Conservation (phyloP, 2,329 filamentous ascomycete species). For the Xylaria polymorpha region DNA sequence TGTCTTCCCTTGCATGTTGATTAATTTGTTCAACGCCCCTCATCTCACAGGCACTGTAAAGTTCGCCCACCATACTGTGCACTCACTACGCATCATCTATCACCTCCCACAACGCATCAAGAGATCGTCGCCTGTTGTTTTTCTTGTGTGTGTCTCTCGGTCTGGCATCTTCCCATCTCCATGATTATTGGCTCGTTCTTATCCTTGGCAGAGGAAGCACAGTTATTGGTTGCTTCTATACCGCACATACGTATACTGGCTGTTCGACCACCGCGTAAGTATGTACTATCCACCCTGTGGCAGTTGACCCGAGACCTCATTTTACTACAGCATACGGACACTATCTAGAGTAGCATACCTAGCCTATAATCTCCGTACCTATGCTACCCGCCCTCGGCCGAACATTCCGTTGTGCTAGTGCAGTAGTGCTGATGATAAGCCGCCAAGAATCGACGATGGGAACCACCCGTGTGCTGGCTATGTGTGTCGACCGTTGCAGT, state of each 20-base stretch:
- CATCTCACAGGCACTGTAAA: neutral
- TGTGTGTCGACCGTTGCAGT: conserved; percentile 1
- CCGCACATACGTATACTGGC: neutral
- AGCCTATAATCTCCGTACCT: conserved; percentile 16
- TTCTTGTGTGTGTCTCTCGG: neutral
- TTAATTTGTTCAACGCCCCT: neutral
- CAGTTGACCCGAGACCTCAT: conserved; percentile 12
- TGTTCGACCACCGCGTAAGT: neutral
- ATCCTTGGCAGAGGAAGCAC: neutral
- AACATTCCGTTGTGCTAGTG: conserved; percentile 23
- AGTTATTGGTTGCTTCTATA: conserved; percentile 1
- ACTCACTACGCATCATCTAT: neutral
- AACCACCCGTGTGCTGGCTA: neutral
- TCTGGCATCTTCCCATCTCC: neutral
- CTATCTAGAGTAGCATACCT: neutral
- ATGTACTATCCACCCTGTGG: neutral
- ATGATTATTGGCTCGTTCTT: neutral
- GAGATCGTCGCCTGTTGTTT: neutral
- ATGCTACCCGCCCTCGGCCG: conserved; percentile 20
- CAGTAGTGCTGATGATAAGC: conserved; percentile 28
- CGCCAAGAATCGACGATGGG: conserved; percentile 21
- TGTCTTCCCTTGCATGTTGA: conserved; percentile 3
- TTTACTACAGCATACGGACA: neutral
- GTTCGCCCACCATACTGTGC: neutral
- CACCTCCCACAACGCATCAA: neutral